phyloP scores from a whole-genome alignment of 1,284 basidiomycete genomes.

The Cutaneotrichosporon curvatum region DNA sequence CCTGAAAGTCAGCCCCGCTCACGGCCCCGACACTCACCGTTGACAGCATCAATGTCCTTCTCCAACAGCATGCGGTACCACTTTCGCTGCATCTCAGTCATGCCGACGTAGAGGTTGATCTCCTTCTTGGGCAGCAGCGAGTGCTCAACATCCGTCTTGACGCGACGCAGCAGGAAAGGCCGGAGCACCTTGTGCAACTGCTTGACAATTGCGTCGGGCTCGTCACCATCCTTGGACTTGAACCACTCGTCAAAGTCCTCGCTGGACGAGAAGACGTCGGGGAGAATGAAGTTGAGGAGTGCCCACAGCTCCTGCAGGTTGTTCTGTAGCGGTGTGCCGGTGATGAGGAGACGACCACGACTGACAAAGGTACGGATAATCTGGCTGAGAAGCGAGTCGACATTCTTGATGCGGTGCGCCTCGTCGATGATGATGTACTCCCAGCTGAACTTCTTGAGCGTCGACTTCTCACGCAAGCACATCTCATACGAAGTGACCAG shows the following conservation, averaged over 20 bases:
- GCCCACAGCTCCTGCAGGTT: conserved; percentile 96
- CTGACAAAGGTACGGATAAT: conserved; percentile 89
- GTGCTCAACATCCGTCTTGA: conserved; percentile 98
- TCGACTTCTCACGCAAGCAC: conserved; percentile 86
- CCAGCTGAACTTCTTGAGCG: conserved; percentile 90
- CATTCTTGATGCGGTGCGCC: conserved; percentile 98
- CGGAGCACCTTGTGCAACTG: conserved; percentile 95
- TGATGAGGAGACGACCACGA: conserved; percentile 85
- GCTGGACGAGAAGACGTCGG: conserved; percentile 54
- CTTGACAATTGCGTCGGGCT: conserved; percentile 85
- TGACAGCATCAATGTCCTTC: conserved; percentile 98
- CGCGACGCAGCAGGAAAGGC: conserved; percentile 87
- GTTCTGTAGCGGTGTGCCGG: conserved; percentile 95
- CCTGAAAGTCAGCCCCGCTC: no score
- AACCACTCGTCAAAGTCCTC: conserved; percentile 73
- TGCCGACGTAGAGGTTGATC: conserved; percentile 96
- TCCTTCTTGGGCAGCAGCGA: conserved; percentile 95
- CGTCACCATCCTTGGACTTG: conserved; percentile 61
- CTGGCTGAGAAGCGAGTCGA: conserved; percentile 90
- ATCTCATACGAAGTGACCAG: conserved; percentile 97
- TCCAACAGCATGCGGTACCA: conserved; percentile 96
- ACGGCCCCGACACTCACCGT: conserved; percentile 51
- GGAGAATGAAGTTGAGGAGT: conserved; percentile 88
- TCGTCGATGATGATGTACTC: conserved; percentile 99
- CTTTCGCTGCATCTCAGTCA: conserved; percentile 96